phyloP scores from a whole-genome alignment of 2,329 filamentous ascomycete genomes.

The Colletotrichum echinochloae region DNA sequence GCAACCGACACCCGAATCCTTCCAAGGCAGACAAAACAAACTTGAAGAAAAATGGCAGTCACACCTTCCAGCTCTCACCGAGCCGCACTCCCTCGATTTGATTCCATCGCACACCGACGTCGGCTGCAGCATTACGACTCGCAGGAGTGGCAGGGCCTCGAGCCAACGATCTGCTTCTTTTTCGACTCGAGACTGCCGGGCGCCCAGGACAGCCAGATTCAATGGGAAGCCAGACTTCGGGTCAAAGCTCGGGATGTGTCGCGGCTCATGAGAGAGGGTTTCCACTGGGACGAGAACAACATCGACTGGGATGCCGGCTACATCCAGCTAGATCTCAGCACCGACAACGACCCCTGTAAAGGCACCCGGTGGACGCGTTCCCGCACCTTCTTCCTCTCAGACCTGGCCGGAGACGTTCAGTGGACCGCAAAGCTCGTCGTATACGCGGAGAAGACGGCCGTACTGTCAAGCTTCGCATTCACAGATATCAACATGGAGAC shows the following conservation, averaged over 20 bases:
- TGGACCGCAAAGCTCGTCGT: slow-evolving; percentile 10
- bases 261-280: slow-evolving; percentile 17
- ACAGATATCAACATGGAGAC: background rate
- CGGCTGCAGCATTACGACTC: background rate
- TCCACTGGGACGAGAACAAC: slow-evolving; percentile 18
- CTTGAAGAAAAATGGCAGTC: background rate
- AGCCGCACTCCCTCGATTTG: background rate
- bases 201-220: accelerated
- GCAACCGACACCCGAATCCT: no score
- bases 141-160: background rate
- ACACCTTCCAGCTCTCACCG: background rate
- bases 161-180: background rate
- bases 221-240: slow-evolving; percentile 4
- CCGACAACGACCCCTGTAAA: accelerated
- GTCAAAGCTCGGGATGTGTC: background rate
- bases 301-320: background rate
- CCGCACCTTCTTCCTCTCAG: slow-evolving; percentile 15
- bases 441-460: background rate
- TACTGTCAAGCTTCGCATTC: background rate
- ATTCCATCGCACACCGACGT: background rate
- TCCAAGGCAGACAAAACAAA: accelerated
- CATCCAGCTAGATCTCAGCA: background rate
- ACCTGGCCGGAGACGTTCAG: background rate
- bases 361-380: background rate
- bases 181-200: background rate